Evolutionary conservation across 805 yeast genomes (phyloP), one percentile per base, ranked within the genome.

Genomic region (Barnettozyma sp.): DNA sequence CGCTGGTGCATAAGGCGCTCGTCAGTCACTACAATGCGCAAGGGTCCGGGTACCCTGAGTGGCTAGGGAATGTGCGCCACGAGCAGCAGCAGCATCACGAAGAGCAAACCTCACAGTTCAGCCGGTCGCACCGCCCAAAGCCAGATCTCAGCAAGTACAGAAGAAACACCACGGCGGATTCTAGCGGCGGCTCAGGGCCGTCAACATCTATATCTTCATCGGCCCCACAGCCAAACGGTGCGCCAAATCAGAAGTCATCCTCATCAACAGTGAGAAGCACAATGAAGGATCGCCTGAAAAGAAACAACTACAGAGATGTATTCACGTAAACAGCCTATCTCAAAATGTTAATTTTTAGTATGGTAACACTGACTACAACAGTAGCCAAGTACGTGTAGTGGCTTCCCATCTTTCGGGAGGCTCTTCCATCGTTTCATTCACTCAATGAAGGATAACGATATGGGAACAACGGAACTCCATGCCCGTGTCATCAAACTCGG

Each of bases 1-100:
- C 57, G 11, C 22, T 52, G 11, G 38, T 52, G 6, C 56, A 51
- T 38, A 52, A 49, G 26, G 54, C 56, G 1, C 23, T 52, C n/a
- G 54, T 48, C 7, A 34, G 38, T 5, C 43, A 44, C 26, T 52
- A 46, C 26, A 25, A 38, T 6, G 23, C 29, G 15, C 14, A 24
- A 4, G 38, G 42, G 3, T 32, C 43, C 24, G 44, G 43, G 0
- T 52, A 39, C 20, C 57, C 57, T 1, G 46, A 46, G 12, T 52
- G 57, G 57, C 43, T 52, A 4, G 57, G 57, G n/a, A 47, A 37
- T 5, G 34, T 35, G 5, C 41, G 12, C 13, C 15, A 14, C 6
- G 28, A 34, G 11, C 40, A 26, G 11, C 16, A 26, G 14, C 45
- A 36, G 14, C 46, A 44, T 17, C 46, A 39, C 10, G 39, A 35